Evolutionary conservation across 371 early-diverging fungal genomes (phyloP), one percentile per base, ranked within the genome.

Genomic region (Smittium mucronatum): DNA sequence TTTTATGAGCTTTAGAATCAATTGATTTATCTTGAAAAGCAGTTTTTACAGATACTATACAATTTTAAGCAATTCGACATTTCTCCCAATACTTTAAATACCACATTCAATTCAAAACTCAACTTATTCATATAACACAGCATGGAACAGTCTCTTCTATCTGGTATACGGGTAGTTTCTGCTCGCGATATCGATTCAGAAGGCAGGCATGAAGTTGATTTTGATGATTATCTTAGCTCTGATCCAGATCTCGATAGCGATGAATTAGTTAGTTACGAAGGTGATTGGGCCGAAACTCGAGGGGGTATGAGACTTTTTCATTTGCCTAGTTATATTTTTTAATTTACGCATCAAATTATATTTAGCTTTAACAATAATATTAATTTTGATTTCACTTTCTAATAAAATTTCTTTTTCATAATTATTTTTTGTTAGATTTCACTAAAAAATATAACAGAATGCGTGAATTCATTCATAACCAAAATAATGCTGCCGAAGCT

Each of bases 371-470:
- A 16, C 47, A 35, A 71, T 28, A 8, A 31, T 21, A 36, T 28
- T 34, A 15, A 30, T n/a, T n/a, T n/a, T n/a, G n/a, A n/a, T n/a
- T n/a, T n/a, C n/a, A n/a, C n/a, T n/a, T n/a, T n/a, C n/a, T n/a
- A n/a, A n/a, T n/a, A n/a, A n/a, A n/a, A n/a, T n/a, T n/a, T n/a
- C n/a, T n/a, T n/a, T n/a, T n/a, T n/a, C n/a, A n/a, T n/a, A n/a
- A n/a, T n/a, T n/a, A n/a, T n/a, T 15, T 30, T 11, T 61, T 61
- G n/a, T 33, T 65, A 65, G 65, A 94, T 74, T 94, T 94, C 73
- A 94, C 95, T 26, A 94, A 94, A 75, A 89, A 94, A 73, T 94
- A 91, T 80, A 94, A 94, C 79, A 85, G 86, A 57, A 80, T 93
- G 73, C 83, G 89, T 34, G 73, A 77, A 47, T 76, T 79, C 28